Conservation (phyloP, 768 basidiomycete species). For the Termitomyces sp. region DNA sequence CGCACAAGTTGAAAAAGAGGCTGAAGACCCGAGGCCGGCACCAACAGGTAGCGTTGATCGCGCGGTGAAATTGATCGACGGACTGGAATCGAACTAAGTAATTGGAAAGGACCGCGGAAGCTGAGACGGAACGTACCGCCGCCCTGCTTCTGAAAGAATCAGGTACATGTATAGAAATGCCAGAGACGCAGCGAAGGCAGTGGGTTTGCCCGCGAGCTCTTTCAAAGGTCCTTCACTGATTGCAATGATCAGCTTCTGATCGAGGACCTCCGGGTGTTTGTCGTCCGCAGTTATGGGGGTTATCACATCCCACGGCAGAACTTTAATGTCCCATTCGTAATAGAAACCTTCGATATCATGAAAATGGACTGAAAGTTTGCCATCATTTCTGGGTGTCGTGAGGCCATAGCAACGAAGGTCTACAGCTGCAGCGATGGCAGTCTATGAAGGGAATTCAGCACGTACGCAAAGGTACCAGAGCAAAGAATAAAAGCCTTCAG, state of each 20-base stretch:
- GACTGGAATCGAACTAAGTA: conserved; percentile 36
- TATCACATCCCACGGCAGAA: conserved; percentile 75
- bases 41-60: conserved; percentile 91
- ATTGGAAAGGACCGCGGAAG: conserved; percentile 10
- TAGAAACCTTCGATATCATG: conserved; percentile 74
- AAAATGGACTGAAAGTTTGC: conserved; percentile 69
- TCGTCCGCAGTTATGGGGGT: conserved; percentile 45
- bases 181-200: conserved; percentile 39
- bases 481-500: conserved; percentile 2
- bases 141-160: conserved; percentile 51
- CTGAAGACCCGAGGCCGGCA: conserved; percentile 95
- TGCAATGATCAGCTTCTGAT: conserved; percentile 67
- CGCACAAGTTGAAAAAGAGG: conserved; percentile 88
- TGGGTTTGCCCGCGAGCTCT: conserved; percentile 28
- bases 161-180: conserved; percentile 96
- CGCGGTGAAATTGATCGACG: conserved; percentile 71
- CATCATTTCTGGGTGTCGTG: conserved; percentile 67
- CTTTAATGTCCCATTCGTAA: conserved; percentile 74
- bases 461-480: conserved; percentile 5
- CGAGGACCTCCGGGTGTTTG: conserved; percentile 60
- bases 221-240: conserved; percentile 45
- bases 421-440: conserved; percentile 91
- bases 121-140: conserved; percentile 41
- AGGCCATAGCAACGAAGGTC: conserved; percentile 94
- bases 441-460: conserved; percentile 37